A percentile compares a stretch with the other conserved stretches of the same genome.
These are phyloP conservation scores for Cryphonectria japonica DNA, from an alignment of 2,329 filamentous ascomycete species.

Conservation along the genomic window DNA sequence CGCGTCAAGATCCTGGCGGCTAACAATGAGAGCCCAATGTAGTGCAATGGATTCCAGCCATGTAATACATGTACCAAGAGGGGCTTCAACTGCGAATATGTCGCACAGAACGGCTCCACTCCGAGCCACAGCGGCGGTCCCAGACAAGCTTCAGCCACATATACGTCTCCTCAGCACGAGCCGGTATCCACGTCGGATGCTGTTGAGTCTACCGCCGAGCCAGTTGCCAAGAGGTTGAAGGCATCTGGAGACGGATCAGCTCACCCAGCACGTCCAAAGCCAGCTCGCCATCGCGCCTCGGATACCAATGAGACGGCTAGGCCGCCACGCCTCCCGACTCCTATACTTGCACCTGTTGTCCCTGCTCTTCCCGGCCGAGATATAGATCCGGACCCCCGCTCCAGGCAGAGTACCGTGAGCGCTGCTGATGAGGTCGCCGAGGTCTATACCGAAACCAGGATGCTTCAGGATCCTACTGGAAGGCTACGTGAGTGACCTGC, in stretches of 20 bases:
- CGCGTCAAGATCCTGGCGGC: not conserved
- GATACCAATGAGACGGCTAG: conserved; percentile 37
- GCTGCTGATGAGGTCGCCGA: conserved; percentile 59
- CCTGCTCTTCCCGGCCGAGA: conserved; percentile 32
- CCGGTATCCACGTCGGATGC: conserved; percentile 24
- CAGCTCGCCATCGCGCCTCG: conserved; percentile 2
- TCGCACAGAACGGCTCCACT: conserved; percentile 33
- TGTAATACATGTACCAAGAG: conserved; percentile 64
- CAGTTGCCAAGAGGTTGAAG: conserved; percentile 25
- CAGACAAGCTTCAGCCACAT: conserved; percentile 37
- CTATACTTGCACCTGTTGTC: conserved; percentile 1
- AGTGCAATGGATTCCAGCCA: conserved; percentile 63
- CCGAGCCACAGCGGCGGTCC: conserved; percentile 32
- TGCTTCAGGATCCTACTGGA: conserved; percentile 63
- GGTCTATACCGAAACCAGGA: conserved; percentile 57
- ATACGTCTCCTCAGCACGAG: conserved; percentile 32
- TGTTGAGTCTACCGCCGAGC: conserved; percentile 15
- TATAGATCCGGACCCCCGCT: conserved; percentile 39
- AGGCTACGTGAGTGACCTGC: conserved; percentile 52
- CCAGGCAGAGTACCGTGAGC: conserved; percentile 46
- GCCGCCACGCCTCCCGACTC: conserved; percentile 36
- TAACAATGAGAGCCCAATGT: conserved; percentile 25
- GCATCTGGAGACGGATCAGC: conserved; percentile 26
- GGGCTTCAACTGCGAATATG: conserved; percentile 49
- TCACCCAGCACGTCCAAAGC: not conserved